Percentiles rank a stretch among this genome's conserved stretches.
Conservation (phyloP, 2,329 filamentous ascomycete species). For the Iodosphaeria phyllophila region DNA sequence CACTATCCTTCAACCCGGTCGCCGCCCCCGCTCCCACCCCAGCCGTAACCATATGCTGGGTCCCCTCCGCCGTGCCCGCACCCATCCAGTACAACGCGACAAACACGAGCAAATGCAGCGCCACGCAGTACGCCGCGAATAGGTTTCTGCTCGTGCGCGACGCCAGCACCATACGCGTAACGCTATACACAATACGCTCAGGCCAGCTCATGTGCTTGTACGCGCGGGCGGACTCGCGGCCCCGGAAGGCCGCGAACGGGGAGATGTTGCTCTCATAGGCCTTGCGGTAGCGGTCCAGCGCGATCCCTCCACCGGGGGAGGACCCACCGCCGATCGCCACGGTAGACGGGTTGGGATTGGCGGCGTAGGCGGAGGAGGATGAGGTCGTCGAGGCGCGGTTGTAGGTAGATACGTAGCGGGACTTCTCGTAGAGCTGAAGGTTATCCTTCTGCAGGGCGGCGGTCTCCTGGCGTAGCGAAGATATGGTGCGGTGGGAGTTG, state of each 20-base stretch:
- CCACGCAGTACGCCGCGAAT: constrained; percentile 82
- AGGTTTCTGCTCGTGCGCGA: constrained; percentile 82
- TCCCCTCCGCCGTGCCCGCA: constrained; percentile 43
- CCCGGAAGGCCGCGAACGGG: constrained; percentile 86
- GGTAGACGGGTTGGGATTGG: constrained; percentile 59
- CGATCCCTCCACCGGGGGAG: constrained; percentile 44
- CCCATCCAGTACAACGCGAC: constrained; percentile 74
- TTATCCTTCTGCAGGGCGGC: constrained; percentile 92
- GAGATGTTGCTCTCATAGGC: constrained; percentile 93
- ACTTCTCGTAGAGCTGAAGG: constrained; percentile 91
- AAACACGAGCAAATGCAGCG: constrained; percentile 75
- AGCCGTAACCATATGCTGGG: constrained; percentile 37
- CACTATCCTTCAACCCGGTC: constrained; percentile 24
- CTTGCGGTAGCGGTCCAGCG: constrained; percentile 70
- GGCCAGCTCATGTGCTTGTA: constrained; percentile 87
- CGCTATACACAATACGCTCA: constrained; percentile 75
- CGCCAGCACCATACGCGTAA: constrained; percentile 79
- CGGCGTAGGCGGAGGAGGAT: constrained; percentile 43
- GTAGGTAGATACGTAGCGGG: constrained; percentile 87
- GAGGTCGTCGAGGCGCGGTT: constrained; percentile 48
- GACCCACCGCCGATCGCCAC: constrained; percentile 37
- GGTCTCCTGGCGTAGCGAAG: constrained; percentile 76
- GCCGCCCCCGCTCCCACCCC: constrained; percentile 30
- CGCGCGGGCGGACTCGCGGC: constrained; percentile 78
- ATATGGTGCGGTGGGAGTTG: constrained; percentile 64